Conservation (phyloP, 2,329 filamentous ascomycete species). For the Exophiala phaeomuriformis region DNA sequence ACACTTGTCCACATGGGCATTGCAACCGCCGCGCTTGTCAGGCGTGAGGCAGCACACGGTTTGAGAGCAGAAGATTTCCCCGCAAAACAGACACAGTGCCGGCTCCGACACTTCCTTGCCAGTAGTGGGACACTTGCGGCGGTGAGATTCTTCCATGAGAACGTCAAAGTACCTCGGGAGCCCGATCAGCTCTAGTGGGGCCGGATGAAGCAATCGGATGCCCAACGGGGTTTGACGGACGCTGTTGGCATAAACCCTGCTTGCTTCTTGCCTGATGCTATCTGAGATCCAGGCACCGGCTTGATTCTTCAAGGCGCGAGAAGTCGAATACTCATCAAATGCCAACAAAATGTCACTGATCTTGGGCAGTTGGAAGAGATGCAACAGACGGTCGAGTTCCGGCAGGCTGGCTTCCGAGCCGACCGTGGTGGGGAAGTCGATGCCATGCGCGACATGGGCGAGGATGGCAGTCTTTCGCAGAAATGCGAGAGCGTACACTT, state of each 20-base stretch:
- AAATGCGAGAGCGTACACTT: conserved; percentile 83
- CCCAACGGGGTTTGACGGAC: conserved; percentile 30
- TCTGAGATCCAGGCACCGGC: conserved; percentile 68
- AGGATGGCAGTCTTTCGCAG: conserved; percentile 78
- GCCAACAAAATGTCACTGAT: conserved; percentile 70
- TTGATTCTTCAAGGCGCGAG: conserved; percentile 42
- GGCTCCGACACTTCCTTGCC: conserved; percentile 88
- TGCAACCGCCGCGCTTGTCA: conserved; percentile 70
- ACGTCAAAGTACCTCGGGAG: conserved; percentile 87
- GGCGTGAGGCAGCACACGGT: conserved; percentile 75
- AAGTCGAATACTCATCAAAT: conserved; percentile 39
- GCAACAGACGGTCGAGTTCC: conserved; percentile 75
- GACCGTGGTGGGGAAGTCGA: conserved; percentile 71
- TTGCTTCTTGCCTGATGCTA: conserved; percentile 37
- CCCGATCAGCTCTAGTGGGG: conserved; percentile 88
- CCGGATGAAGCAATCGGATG: conserved; percentile 65
- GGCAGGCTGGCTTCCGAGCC: conserved; percentile 58
- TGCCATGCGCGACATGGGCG: conserved; percentile 77
- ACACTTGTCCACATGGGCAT: conserved; percentile 71
- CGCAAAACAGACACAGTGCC: conserved; percentile 87
- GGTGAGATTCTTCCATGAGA: conserved; percentile 84
- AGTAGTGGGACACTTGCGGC: conserved; percentile 74
- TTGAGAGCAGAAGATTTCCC: conserved; percentile 94
- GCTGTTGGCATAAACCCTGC: conserved; percentile 25
- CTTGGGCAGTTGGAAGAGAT: conserved; percentile 65